Percentiles rank a stretch among this genome's conserved stretches.
Conservation (phyloP, 176 grass and related monocot genomes). For the Triticum dicoccoides region DNA sequence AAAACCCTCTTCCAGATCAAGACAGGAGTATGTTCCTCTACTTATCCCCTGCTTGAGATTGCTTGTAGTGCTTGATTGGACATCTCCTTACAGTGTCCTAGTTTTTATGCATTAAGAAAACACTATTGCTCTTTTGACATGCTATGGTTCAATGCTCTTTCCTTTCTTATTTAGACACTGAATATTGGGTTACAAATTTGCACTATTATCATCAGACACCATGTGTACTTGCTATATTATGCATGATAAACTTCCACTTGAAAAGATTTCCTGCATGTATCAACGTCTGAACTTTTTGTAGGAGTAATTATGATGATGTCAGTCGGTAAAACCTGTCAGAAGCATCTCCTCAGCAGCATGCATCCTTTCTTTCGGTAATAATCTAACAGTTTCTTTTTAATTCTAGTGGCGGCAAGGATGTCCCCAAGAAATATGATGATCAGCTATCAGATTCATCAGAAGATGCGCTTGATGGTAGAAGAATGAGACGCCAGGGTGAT, state of each 20-base stretch:
- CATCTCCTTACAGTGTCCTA: background rate
- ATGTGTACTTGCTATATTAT: slow-evolving; percentile 3
- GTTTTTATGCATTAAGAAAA: background rate
- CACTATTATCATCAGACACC: background rate
- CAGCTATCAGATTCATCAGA: slow-evolving; percentile 43
- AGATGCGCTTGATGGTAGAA: slow-evolving; percentile 39
- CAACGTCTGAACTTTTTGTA: background rate
- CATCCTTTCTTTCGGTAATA: slow-evolving; percentile 5
- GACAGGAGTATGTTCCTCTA: slow-evolving; percentile 29
- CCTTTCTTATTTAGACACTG: background rate
- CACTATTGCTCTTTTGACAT: background rate
- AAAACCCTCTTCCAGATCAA: slow-evolving; percentile 34
- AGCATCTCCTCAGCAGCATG: background rate
- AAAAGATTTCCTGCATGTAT: background rate
- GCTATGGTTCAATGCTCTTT: background rate
- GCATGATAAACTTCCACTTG: background rate
- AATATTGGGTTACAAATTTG: slow-evolving; percentile 1
- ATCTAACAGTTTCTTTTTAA: slow-evolving; percentile 13
- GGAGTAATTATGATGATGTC: background rate
- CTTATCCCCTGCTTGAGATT: background rate
- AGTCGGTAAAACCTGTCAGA: background rate
- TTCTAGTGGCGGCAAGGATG: slow-evolving; percentile 44
- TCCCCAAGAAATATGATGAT: slow-evolving; percentile 22
- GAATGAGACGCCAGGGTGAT: background rate
- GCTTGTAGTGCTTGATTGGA: background rate